Conservation (phyloP, 1,139 yeast species). For the Geotrichum candidum region DNA sequence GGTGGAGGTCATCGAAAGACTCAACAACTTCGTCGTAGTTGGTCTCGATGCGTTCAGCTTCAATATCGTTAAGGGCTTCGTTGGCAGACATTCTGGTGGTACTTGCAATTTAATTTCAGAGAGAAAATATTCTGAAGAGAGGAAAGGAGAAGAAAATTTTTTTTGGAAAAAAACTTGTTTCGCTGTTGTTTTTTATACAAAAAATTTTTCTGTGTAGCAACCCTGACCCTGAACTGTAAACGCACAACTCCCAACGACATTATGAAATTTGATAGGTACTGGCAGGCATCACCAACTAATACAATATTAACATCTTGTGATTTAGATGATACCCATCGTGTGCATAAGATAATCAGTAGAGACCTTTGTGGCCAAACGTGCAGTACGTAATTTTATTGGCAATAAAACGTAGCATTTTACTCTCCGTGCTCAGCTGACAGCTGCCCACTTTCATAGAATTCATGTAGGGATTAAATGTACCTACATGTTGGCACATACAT, state of each 20-base stretch:
- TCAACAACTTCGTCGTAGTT: slow-evolving; percentile 98
- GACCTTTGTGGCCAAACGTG: too few relatives aligned
- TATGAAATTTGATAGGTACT: too few relatives aligned
- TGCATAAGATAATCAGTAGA: too few relatives aligned
- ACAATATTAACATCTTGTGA: too few relatives aligned
- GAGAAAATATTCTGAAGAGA: neutral
- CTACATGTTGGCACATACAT: neutral
- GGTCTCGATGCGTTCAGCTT: slow-evolving; percentile 80
- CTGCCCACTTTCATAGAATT: too few relatives aligned
- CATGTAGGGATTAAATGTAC: too few relatives aligned
- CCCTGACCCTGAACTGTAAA: neutral
- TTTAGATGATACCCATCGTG: too few relatives aligned
- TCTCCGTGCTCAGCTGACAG: too few relatives aligned
- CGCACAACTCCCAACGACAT: neutral
- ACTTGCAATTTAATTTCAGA: neutral
- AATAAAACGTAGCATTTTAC: too few relatives aligned
- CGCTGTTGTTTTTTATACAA: neutral
- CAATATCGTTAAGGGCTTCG: slow-evolving; percentile 72
- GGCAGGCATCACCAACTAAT: too few relatives aligned
- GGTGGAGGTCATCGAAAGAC: slow-evolving; percentile 40
- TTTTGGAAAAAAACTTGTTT: neutral
- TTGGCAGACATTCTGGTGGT: slow-evolving; percentile 20
- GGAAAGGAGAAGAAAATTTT: neutral
- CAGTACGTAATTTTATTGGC: too few relatives aligned
- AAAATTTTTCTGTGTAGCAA: neutral